A percentile compares a stretch with the other conserved stretches of the same genome.
Evolutionary conservation across 495 filamentous ascomycete species (phyloP).

Genomic region (Lineolata rhizophorae): DNA sequence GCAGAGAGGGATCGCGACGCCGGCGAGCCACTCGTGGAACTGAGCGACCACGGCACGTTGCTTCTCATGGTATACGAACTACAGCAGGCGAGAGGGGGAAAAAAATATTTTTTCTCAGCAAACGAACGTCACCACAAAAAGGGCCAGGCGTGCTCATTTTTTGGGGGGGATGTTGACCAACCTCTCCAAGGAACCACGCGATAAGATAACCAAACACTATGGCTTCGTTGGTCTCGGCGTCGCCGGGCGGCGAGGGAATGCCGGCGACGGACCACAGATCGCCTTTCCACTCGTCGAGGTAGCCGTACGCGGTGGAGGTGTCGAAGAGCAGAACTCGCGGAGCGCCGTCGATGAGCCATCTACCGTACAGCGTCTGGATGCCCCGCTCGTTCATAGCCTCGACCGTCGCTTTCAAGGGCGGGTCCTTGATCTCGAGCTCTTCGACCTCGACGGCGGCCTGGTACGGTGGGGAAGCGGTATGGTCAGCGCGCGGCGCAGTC

Average conservation of each 20-base stretch:
- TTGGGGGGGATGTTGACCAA: too few relatives aligned
- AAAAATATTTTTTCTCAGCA: too few relatives aligned
- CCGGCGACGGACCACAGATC: conserved; percentile 88
- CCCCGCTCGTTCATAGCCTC: conserved; percentile 76
- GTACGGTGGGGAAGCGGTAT: too few relatives aligned
- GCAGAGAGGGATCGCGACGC: conserved; percentile 81
- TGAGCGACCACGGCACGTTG: conserved; percentile 82
- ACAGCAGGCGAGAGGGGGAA: too few relatives aligned
- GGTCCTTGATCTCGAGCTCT: conserved; percentile 63
- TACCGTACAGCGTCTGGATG: conserved; percentile 74
- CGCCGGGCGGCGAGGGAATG: conserved; percentile 75
- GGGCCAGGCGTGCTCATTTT: too few relatives aligned
- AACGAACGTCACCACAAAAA: too few relatives aligned
- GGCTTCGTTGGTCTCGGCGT: conserved; percentile 91
- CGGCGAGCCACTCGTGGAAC: conserved; percentile 97
- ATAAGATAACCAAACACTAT: conserved; percentile 95
- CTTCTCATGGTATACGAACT: conserved; percentile 89
- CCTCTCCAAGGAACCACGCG: conserved; percentile 96
- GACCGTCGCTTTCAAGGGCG: conserved; percentile 61
- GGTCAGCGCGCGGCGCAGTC: too few relatives aligned
- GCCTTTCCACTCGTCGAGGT: conserved; percentile 89
- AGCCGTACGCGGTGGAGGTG: conserved; percentile 75
- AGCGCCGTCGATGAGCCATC: conserved; percentile 95
- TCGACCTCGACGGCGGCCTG: conserved; percentile 93
- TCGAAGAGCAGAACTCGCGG: conserved; percentile 87